Evolutionary conservation across 768 basidiomycete species (phyloP), one percentile per base, ranked within the genome.

Genomic region (Podaxis pistillaris): DNA sequence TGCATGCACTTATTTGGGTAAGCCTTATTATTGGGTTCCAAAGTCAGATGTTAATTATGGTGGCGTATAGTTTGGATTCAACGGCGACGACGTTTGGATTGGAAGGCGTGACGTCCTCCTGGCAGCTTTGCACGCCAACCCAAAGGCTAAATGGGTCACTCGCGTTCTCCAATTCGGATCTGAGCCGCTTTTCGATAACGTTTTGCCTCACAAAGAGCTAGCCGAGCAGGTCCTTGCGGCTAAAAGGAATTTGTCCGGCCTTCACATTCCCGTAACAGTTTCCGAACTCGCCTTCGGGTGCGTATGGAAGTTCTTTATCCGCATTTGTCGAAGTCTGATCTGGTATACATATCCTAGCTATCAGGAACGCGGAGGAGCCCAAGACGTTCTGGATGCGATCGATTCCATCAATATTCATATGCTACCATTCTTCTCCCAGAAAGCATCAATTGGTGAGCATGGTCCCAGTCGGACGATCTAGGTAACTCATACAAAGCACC

Each of bases 1-100:
- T 87, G 13, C 86, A 87, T 59, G 85, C 84, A 12, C 71, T 86
- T 36, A 78, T 87, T 55, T 87, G 85, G 85, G 85, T 85, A 67
- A 69, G 76, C 19, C 47, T 12, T 56, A 24, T 51, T 44, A n/a
- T 33, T 11, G 40, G 28, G 9, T 51, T 40, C 44, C 47, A 36
- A 61, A 22, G 49, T 28, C 12, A 51, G 56, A 51, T 30, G 47
- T 26, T 56, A 61, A 30, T 53, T 17, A 58, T 46, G 13, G 12
- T 8, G 12, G 4, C 12, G 28, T 26, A 28, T 36, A 77, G 77
- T 78, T 78, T 60, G 76, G 76, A 1, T 78, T 76, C 56, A 69
- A 78, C 56, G 68, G 69, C 3, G 68, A 68, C 51, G 67, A 83
- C 63, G 30, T 78, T 50, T 85, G 84, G 84, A 71, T 74, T 26